Percentiles rank a stretch among this genome's conserved stretches.
Evolutionary conservation across 2,329 filamentous ascomycete genomes (phyloP).

Genomic region (Nannizziopsis barbatae): DNA sequence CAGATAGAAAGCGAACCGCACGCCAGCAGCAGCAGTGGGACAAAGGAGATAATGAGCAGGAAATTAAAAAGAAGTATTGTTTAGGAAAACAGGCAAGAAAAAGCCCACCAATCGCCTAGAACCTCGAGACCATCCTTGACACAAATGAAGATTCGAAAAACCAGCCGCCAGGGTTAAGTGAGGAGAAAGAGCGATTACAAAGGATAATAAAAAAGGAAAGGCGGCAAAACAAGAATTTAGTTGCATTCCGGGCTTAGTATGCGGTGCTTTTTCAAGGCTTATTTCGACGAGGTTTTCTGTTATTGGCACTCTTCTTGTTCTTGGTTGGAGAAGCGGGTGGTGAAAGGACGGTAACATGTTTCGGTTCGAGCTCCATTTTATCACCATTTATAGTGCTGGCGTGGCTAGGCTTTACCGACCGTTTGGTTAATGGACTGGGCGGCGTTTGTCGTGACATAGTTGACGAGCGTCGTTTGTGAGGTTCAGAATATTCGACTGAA

Average conservation of each 20-base stretch:
- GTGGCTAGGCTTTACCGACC: slow-evolving; percentile 12
- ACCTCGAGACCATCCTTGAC: not conserved
- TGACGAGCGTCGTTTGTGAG: slow-evolving; percentile 21
- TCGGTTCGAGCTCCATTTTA: slow-evolving; percentile 24
- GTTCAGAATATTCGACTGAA: slow-evolving; percentile 27
- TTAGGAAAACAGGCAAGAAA: too few relatives aligned
- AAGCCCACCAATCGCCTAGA: not conserved
- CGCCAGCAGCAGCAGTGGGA: too few relatives aligned
- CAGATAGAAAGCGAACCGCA: too few relatives aligned
- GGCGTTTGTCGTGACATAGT: slow-evolving; percentile 25
- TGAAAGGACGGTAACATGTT: slow-evolving; percentile 30
- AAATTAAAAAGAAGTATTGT: too few relatives aligned
- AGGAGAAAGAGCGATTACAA: not conserved
- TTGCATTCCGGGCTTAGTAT: too few relatives aligned
- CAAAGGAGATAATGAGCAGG: too few relatives aligned
- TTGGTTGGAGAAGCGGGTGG: slow-evolving; percentile 25
- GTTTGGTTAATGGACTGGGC: slow-evolving; percentile 22
- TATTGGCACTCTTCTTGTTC: slow-evolving; percentile 21
- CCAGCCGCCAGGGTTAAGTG: not conserved
- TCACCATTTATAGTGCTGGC: not conserved
- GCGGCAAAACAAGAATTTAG: not conserved
- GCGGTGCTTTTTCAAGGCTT: not conserved
- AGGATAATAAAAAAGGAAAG: not conserved
- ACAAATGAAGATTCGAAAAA: too few relatives aligned
- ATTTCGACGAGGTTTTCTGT: slow-evolving; percentile 18